These are phyloP conservation scores for Anthracocystis walkeri DNA, from an alignment of 1,284 basidiomycete species.

Conservation along the genomic window DNA sequence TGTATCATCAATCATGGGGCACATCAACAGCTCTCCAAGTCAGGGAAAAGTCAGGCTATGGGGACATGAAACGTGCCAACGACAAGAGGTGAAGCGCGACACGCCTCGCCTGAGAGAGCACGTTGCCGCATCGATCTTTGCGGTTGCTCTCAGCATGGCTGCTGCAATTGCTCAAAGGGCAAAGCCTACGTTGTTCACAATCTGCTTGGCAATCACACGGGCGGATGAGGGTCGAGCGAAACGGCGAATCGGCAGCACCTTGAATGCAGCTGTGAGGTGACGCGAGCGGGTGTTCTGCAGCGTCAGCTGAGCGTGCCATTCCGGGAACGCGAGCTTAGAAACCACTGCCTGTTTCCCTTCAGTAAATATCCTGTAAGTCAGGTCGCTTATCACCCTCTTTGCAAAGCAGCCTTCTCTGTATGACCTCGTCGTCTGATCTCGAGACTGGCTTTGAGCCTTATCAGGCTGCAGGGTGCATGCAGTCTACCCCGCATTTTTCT, in stretches of 20 bases:
- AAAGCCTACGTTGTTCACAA: neutral
- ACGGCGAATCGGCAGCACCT: too few species aligned
- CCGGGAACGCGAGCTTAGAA: too few species aligned
- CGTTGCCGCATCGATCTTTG: neutral
- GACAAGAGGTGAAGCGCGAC: neutral
- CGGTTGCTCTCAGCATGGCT: slow-evolving; percentile 1
- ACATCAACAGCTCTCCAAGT: neutral
- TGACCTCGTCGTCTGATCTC: neutral
- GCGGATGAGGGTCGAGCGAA: too few species aligned
- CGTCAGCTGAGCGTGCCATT: slow-evolving; percentile 12
- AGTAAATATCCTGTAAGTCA: too few species aligned
- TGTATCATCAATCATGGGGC: neutral
- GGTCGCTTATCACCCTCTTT: too few species aligned
- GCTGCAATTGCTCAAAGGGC: slow-evolving; percentile 17
- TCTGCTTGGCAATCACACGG: too few species aligned
- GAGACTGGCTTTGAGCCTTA: slow-evolving; percentile 13
- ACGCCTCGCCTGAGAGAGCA: neutral
- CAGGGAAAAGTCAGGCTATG: neutral
- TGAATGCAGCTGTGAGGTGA: neutral
- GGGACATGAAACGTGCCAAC: slow-evolving; percentile 1
- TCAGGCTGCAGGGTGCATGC: slow-evolving; percentile 29
- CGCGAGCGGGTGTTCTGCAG: slow-evolving; percentile 9
- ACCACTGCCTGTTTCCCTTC: neutral
- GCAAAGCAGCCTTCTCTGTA: neutral
- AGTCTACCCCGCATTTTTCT: slow-evolving; percentile 31